phyloP scores from a whole-genome alignment of 495 filamentous ascomycete genomes.

The Elasticomyces elasticus region DNA sequence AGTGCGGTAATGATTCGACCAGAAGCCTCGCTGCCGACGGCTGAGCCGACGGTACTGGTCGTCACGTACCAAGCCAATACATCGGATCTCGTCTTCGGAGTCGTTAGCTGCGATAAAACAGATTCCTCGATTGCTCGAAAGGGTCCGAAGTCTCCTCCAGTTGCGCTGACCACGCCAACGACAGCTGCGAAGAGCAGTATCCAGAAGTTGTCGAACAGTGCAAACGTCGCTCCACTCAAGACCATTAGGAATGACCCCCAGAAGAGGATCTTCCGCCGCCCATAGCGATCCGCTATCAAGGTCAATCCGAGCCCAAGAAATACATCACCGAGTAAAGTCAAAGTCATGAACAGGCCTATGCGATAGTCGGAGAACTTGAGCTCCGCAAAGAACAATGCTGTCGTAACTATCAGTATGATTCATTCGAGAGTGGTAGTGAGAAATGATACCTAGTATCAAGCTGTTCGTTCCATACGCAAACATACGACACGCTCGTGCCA shows the following conservation, averaged over 20 bases:
- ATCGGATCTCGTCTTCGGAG: slow-evolving; percentile 51
- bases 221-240: slow-evolving; percentile 58
- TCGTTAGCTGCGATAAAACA: slow-evolving; percentile 62
- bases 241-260: slow-evolving; percentile 61
- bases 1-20: slow-evolving; percentile 53
- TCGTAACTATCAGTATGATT: not conserved
- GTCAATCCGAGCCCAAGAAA: slow-evolving; percentile 67
- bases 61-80: slow-evolving; percentile 78
- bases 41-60: slow-evolving; percentile 52
- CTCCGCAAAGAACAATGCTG: slow-evolving; percentile 54
- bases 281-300: slow-evolving; percentile 62
- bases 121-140: slow-evolving; percentile 33
- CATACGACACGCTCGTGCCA: slow-evolving; percentile 65
- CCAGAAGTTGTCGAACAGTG: slow-evolving; percentile 60
- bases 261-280: slow-evolving; percentile 58
- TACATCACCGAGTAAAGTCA: slow-evolving; percentile 74
- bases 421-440: not conserved
- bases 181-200: slow-evolving; percentile 62
- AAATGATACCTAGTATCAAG: slow-evolving; percentile 46
- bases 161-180: slow-evolving; percentile 72
- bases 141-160: slow-evolving; percentile 35
- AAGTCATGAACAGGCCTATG: slow-evolving; percentile 83
- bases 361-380: slow-evolving; percentile 55
- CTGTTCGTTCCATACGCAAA: slow-evolving; percentile 71
- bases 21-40: slow-evolving; percentile 53